Conservation (phyloP, 805 yeast genomes). For the Maudiozyma barnettii region DNA sequence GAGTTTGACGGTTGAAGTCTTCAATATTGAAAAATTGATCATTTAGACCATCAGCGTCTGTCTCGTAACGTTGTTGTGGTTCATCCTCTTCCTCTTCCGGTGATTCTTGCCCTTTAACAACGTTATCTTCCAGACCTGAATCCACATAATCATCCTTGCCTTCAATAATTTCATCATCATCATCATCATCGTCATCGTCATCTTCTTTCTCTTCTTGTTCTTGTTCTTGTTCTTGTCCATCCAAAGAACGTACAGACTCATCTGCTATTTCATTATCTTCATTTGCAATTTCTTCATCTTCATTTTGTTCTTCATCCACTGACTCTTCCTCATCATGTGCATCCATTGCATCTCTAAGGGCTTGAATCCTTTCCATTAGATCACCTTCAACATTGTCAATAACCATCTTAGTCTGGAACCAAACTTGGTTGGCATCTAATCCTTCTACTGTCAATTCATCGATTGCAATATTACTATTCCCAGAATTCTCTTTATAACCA, state of each 20-base stretch:
- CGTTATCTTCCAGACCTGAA: not conserved
- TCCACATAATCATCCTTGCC: slow-evolving; percentile 18
- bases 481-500: slow-evolving; percentile 10
- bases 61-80: slow-evolving; percentile 22
- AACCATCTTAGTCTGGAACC: slow-evolving; percentile 86
- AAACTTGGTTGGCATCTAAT: slow-evolving; percentile 80
- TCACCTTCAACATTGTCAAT: slow-evolving; percentile 67
- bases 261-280: slow-evolving; percentile 17
- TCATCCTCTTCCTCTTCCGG: slow-evolving; percentile 16
- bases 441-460: slow-evolving; percentile 83
- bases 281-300: slow-evolving; percentile 8
- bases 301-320: slow-evolving; percentile 26
- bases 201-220: slow-evolving; percentile 11
- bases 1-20: slow-evolving; percentile 67
- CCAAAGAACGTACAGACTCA: slow-evolving; percentile 22
- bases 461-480: slow-evolving; percentile 41
- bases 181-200: slow-evolving; percentile 1
- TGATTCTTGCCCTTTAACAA: not conserved
- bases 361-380: slow-evolving; percentile 49
- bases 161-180: slow-evolving; percentile 10
- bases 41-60: slow-evolving; percentile 50
- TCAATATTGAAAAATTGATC: slow-evolving; percentile 81
- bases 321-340: slow-evolving; percentile 4
- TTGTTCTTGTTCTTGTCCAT: slow-evolving; percentile 16
- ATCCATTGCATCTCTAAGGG: slow-evolving; percentile 28